Evolutionary conservation across 1,284 basidiomycete species (phyloP).

Genomic region (Erythrobasidium hasegawianum): DNA sequence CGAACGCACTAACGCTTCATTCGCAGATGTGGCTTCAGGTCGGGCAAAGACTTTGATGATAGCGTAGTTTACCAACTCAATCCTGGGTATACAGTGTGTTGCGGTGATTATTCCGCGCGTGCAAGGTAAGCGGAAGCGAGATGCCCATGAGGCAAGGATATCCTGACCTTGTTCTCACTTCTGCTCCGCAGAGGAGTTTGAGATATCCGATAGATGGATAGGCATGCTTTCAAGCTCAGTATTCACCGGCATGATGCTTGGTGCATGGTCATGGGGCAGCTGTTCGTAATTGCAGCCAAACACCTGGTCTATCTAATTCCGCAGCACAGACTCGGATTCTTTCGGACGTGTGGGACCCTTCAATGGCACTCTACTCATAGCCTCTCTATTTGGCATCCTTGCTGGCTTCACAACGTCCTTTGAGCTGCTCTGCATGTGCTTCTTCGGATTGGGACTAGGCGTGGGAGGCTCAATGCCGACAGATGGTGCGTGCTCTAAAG

Average conservation of each 20-base stretch:
- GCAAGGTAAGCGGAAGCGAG: slow-evolving; percentile 62
- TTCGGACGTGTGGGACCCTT: slow-evolving; percentile 79
- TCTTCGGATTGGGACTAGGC: slow-evolving; percentile 86
- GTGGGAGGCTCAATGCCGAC: slow-evolving; percentile 93
- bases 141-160: neutral
- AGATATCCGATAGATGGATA: slow-evolving; percentile 68
- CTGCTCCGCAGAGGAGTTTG: slow-evolving; percentile 56
- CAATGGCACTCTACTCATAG: slow-evolving; percentile 85
- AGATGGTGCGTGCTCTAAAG: slow-evolving; percentile 59
- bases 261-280: slow-evolving; percentile 70
- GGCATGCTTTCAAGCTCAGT: slow-evolving; percentile 72
- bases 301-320: neutral
- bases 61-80: too few relatives aligned
- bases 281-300: slow-evolving; percentile 55
- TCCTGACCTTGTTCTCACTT: slow-evolving; percentile 14
- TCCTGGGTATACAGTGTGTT: slow-evolving; percentile 52
- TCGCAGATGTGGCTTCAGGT: slow-evolving; percentile 76
- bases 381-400: slow-evolving; percentile 79
- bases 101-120: slow-evolving; percentile 90
- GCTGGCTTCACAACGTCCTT: slow-evolving; percentile 75
- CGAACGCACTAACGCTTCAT: slow-evolving; percentile 47
- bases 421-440: slow-evolving; percentile 63
- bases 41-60: too few relatives aligned
- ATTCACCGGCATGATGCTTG: slow-evolving; percentile 91
- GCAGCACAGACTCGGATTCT: slow-evolving; percentile 47